Evolutionary conservation across 1,139 yeast genomes (phyloP).

Genomic region (Candida pseudoviswanathii): DNA sequence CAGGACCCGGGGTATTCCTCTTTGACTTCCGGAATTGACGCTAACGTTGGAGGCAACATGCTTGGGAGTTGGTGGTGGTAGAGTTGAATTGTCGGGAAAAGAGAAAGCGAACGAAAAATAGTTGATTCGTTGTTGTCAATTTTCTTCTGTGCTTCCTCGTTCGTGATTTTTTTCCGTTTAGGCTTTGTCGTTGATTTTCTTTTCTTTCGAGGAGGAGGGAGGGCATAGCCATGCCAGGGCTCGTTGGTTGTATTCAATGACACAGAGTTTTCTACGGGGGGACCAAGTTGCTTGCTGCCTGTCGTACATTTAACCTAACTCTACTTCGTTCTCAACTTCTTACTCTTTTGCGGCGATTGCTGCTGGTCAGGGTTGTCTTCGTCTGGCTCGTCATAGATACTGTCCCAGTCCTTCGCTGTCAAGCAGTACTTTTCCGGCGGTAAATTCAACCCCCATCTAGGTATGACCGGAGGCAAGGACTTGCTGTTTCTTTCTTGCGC

Average conservation of each 20-base stretch:
- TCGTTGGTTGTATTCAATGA: no score
- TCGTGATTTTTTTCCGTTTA: not conserved
- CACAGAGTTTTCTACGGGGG: no score
- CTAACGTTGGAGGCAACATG: conserved; percentile 47
- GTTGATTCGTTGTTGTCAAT: conserved; percentile 2
- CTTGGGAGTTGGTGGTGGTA: not conserved
- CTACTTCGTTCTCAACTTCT: conserved; percentile 12
- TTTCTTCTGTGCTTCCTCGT: no score
- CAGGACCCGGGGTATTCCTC: conserved; percentile 55
- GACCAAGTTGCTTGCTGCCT: no score
- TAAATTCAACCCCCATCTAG: conserved; percentile 87
- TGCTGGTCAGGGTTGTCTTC: conserved; percentile 21
- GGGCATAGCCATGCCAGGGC: not conserved
- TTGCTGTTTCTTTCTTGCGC: conserved; percentile 91
- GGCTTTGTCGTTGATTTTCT: conserved; percentile 3
- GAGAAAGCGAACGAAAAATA: not conserved
- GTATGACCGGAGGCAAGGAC: conserved; percentile 88
- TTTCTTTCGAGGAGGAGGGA: not conserved
- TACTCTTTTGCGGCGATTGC: conserved; percentile 8
- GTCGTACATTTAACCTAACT: no score
- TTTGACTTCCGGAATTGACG: conserved; percentile 53
- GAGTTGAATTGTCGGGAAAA: not conserved
- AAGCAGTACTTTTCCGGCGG: conserved; percentile 98
- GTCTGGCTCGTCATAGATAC: conserved; percentile 36
- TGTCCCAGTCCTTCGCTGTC: conserved; percentile 78